A percentile compares a stretch with the other conserved stretches of the same genome.
These are phyloP conservation scores for Withania somnifera DNA, from an alignment of 305 asterid species.

Conservation along the genomic window DNA sequence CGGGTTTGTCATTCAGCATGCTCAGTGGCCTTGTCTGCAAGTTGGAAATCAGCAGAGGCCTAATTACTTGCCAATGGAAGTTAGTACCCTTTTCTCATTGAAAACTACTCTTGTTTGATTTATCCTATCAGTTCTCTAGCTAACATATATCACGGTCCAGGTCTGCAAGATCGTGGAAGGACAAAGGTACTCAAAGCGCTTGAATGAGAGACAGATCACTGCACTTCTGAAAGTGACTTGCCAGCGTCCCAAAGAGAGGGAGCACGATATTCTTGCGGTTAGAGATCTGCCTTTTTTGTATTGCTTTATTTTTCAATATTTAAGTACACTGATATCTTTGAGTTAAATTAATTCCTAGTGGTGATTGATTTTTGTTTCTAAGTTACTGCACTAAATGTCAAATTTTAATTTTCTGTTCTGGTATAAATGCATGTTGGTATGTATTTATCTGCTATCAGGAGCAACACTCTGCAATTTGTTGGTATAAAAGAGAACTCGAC, in stretches of 20 bases:
- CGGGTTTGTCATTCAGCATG: constrained; percentile 60
- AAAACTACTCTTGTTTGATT: background rate
- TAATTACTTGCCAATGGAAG: constrained; percentile 96
- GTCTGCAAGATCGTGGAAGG: constrained; percentile 94
- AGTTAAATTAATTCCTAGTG: background rate
- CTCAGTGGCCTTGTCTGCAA: constrained; percentile 82
- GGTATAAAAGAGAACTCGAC: background rate
- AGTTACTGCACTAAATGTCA: background rate
- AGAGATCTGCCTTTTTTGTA: background rate
- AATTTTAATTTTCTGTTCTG: background rate
- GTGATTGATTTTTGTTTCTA: background rate
- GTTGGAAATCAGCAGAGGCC: constrained; percentile 83
- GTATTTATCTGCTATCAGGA: background rate
- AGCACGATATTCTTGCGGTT: constrained; percentile 65
- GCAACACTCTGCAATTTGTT: background rate
- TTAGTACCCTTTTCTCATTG: constrained; percentile 9
- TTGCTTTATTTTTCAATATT: background rate
- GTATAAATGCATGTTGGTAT: background rate
- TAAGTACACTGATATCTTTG: background rate
- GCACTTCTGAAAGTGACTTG: constrained; percentile 83
- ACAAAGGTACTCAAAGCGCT: constrained; percentile 81
- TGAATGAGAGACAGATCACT: constrained; percentile 85
- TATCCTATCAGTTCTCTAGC: background rate
- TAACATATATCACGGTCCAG: constrained; percentile 21
- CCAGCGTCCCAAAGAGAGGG: constrained; percentile 89